These are phyloP conservation scores for Lipomyces japonicus DNA, from an alignment of 805 yeast genomes.

Conservation along the genomic window DNA sequence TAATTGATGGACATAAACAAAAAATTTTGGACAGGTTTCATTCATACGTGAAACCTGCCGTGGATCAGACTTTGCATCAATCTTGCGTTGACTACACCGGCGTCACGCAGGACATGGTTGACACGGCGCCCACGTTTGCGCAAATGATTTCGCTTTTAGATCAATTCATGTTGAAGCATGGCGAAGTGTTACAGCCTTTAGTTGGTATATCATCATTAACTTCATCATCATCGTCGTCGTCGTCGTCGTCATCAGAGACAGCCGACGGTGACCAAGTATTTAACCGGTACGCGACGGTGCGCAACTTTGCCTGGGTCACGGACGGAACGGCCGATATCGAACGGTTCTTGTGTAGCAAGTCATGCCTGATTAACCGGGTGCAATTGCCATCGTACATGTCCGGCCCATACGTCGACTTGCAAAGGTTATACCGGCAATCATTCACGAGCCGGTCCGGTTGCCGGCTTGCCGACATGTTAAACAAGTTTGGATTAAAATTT, in stretches of 20 bases:
- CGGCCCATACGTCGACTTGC: conserved; percentile 24
- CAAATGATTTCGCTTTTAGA: conserved; percentile 15
- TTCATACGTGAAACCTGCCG: conserved; percentile 21
- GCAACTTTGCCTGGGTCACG: conserved; percentile 22
- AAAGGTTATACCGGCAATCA: conserved; percentile 7
- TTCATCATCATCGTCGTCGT: no score
- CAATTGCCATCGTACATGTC: conserved; percentile 17
- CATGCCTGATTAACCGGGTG: conserved; percentile 16
- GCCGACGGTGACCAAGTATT: background rate
- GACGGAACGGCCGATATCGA: conserved; percentile 27
- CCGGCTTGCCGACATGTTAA: conserved; percentile 21
- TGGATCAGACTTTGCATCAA: background rate
- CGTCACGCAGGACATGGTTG: conserved; percentile 1
- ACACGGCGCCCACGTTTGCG: conserved; percentile 19
- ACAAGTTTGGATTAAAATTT: conserved; percentile 3
- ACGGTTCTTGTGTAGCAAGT: conserved; percentile 19
- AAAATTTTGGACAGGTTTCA: conserved; percentile 27
- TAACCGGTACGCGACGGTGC: background rate
- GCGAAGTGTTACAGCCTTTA: no score
- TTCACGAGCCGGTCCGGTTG: background rate
- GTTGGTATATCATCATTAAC: no score
- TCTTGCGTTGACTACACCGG: no score
- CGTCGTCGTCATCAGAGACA: background rate
- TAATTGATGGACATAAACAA: conserved; percentile 18
- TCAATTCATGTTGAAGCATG: conserved; percentile 16